phyloP scores from a whole-genome alignment of 306 rosid genomes.

The Prunus davidiana region DNA sequence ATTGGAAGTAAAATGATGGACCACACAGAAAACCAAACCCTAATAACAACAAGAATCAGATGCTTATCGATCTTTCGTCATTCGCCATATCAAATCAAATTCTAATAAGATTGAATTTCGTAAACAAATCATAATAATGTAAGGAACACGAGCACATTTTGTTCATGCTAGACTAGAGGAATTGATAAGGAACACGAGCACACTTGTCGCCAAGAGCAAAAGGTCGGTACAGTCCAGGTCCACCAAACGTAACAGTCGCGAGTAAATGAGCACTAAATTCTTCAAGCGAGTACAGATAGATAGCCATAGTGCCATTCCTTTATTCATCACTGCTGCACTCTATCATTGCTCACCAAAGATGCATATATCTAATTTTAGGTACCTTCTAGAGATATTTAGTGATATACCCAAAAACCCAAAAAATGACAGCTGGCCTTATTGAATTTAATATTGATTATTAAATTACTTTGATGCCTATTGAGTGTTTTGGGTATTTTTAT shows the following conservation, averaged over 20 bases:
- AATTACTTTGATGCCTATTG: no score
- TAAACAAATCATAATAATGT: neutral
- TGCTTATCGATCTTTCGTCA: neutral
- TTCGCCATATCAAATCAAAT: neutral
- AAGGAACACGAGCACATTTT: neutral
- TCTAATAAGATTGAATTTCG: neutral
- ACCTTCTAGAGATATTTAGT: no score
- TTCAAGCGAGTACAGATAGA: neutral
- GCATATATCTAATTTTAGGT: no score
- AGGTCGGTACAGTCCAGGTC: neutral
- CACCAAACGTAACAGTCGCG: constrained; percentile 1
- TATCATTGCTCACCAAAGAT: neutral
- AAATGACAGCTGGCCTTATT: no score
- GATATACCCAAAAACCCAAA: no score
- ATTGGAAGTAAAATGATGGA: neutral
- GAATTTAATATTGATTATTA: no score
- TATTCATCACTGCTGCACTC: neutral
- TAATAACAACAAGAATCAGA: neutral
- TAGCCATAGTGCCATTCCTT: neutral
- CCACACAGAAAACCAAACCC: neutral
- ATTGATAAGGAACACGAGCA: no score
- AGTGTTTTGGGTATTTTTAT: no score
- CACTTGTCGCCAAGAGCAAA: no score
- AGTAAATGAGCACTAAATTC: constrained; percentile 15
- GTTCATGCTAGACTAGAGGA: neutral